Base-by-base conservation (phyloP, 768 basidiomycete genomes). In the Tricholoma terreum region DNA sequence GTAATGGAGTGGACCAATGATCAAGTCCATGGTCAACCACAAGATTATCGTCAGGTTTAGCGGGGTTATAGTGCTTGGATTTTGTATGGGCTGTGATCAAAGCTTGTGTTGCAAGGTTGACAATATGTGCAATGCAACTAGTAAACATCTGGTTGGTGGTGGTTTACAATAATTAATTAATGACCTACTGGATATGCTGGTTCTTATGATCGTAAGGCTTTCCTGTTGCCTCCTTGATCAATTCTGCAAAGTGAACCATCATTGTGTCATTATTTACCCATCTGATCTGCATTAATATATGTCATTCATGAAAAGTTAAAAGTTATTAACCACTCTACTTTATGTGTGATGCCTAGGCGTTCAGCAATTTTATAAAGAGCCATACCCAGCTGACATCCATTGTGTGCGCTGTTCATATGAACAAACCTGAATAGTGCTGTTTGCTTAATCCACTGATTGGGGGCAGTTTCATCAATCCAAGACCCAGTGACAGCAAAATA, bases 321-420 rank as follows among this genome's bases (percentile, higher is more conserved):
- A 46, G 45, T 21, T 11, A 4, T 21, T 50, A 15, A 45, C 21
- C 11, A 17, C 11, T 19, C 10, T 46, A 46, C 45, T 10, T 46
- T 46, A 21, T 46, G n/a, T 4, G 4, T 19, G 11, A 46, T 21
- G 19, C 45, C 45, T 3, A 46, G 2, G 3, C 45, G 5, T 17
- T 14, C 5, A 5, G 21, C 14, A 46, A 46, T 46, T 17, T 46
- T n/a, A n/a, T n/a, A n/a, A n/a, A n/a, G n/a, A n/a, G n/a, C n/a
- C n/a, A n/a, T n/a, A n/a, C n/a, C n/a, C n/a, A 79, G 65, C 0
- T 59, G 63, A 11, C 43, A 9, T 0, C 77, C 76, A 52, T 69
- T 66, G 53, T 80, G 77, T 0, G 71, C 59, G 7, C 60, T 69
- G 55, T 79, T 79, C 50, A 80, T 58, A 15, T 59, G 66, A 0